phyloP scores from a whole-genome alignment of 1,284 basidiomycete species.

The Butyriboletus appendiculatus region DNA sequence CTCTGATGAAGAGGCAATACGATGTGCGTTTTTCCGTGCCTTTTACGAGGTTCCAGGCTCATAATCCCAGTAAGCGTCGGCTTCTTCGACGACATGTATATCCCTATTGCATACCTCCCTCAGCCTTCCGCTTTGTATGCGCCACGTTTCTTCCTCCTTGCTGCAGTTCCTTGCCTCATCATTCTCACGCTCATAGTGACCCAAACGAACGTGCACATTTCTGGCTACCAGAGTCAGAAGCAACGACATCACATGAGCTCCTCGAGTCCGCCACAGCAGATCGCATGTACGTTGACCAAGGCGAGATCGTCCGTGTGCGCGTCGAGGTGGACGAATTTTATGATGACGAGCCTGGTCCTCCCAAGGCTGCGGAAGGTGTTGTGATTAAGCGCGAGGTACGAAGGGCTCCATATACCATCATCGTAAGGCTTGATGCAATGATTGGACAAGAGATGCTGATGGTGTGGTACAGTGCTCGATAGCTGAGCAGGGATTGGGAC shows the following conservation, averaged over 20 bases:
- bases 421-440: constrained; percentile 47
- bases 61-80: constrained; percentile 71
- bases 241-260: constrained; percentile 59
- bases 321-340: constrained; percentile 89
- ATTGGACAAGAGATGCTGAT: neutral
- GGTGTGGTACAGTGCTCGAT: constrained; percentile 70
- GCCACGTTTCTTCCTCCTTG: neutral
- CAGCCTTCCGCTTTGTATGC: constrained; percentile 78
- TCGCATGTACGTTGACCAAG: constrained; percentile 85
- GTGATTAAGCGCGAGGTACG: constrained; percentile 52
- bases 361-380: constrained; percentile 70
- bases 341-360: constrained; percentile 89
- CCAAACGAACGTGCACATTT: constrained; percentile 81
- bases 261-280: constrained; percentile 68
- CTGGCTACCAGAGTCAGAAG: constrained; percentile 69
- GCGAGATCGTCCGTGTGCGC: constrained; percentile 85
- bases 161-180: neutral
- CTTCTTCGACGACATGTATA: constrained; percentile 95
- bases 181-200: constrained; percentile 50
- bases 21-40: constrained; percentile 53
- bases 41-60: neutral
- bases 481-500: constrained; percentile 87
- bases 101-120: constrained; percentile 72
- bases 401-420: constrained; percentile 73
- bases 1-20: constrained; percentile 80